Evolutionary conservation across 352 stramenopile species (phyloP).

Genomic region (Phytophthora pluvialis): DNA sequence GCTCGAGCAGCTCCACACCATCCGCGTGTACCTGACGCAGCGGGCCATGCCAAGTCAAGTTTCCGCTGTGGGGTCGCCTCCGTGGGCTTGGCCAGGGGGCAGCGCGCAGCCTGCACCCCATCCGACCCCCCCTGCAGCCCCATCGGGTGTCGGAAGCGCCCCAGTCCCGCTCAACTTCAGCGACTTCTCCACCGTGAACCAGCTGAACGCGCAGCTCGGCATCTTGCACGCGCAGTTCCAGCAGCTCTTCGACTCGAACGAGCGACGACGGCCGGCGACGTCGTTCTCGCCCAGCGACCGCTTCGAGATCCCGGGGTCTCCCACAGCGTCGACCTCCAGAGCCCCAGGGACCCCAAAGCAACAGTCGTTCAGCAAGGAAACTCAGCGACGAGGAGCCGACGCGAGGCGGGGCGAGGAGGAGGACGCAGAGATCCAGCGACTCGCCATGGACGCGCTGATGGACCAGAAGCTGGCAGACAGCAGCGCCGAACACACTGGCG

Average conservation of each 20-base stretch:
- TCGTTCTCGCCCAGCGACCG: constrained; percentile 44
- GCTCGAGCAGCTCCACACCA: constrained; percentile 64
- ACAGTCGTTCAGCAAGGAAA: constrained; percentile 16
- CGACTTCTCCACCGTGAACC: constrained; percentile 46
- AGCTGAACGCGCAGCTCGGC: constrained; percentile 55
- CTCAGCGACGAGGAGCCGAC: constrained; percentile 10
- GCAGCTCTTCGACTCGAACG: constrained; percentile 59
- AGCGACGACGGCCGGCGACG: constrained; percentile 16
- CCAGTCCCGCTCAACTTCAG: constrained; percentile 30
- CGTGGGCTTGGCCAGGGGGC: constrained; percentile 20
- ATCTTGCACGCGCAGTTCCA: constrained; percentile 66
- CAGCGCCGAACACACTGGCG: background rate
- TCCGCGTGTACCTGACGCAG: constrained; percentile 65
- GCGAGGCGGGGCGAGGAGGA: constrained; percentile 15
- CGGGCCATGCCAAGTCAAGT: constrained; percentile 37
- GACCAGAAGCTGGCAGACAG: constrained; percentile 31
- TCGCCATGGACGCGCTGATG: constrained; percentile 43
- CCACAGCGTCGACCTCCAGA: constrained; percentile 15
- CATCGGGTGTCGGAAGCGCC: too few species aligned
- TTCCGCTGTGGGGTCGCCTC: background rate
- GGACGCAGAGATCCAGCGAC: constrained; percentile 31
- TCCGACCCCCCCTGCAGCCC: too few species aligned
- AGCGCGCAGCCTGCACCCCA: constrained; percentile 5
- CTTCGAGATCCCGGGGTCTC: constrained; percentile 47
- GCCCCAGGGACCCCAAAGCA: background rate